phyloP scores from a whole-genome alignment of 78 protist species.

The Anaeramoeba flamelloides region DNA sequence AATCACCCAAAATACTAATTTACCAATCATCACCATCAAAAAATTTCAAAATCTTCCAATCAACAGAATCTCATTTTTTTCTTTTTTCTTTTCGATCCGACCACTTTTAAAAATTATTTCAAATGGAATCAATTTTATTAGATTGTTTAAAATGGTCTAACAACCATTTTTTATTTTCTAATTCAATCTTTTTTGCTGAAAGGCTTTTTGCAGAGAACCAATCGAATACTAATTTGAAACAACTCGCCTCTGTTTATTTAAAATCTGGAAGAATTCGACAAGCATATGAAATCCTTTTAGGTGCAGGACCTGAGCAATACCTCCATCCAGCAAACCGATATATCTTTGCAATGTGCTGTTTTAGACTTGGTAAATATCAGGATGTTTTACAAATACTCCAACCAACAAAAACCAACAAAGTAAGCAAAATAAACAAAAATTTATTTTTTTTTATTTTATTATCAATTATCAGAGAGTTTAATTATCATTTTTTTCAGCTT shows the following conservation, averaged over 20 bases:
- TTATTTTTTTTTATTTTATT: not conserved
- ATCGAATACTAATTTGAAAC: not conserved
- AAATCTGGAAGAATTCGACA: not conserved
- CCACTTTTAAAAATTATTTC: too few species aligned
- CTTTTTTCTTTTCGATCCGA: too few species aligned
- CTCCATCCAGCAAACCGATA: slow-evolving; percentile 6
- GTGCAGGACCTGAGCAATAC: not conserved
- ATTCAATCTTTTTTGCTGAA: slow-evolving; percentile 24
- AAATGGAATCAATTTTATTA: not conserved
- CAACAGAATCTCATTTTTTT: too few species aligned
- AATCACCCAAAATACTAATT: too few species aligned
- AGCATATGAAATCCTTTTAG: not conserved
- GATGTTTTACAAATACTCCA: not conserved
- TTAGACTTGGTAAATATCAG: not conserved
- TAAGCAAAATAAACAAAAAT: not conserved
- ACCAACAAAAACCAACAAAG: not conserved
- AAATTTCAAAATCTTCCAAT: too few species aligned
- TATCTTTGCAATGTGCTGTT: slow-evolving; percentile 9
- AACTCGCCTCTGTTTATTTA: slow-evolving; percentile 3
- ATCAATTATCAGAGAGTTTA: not conserved
- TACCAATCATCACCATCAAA: too few species aligned
- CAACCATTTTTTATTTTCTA: not conserved
- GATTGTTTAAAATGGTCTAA: not conserved
- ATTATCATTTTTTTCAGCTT: not conserved
- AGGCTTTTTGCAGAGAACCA: slow-evolving; percentile 9